These are phyloP conservation scores for Papiliotrema terrestris DNA, from an alignment of 1,284 basidiomycete species.

Conservation along the genomic window DNA sequence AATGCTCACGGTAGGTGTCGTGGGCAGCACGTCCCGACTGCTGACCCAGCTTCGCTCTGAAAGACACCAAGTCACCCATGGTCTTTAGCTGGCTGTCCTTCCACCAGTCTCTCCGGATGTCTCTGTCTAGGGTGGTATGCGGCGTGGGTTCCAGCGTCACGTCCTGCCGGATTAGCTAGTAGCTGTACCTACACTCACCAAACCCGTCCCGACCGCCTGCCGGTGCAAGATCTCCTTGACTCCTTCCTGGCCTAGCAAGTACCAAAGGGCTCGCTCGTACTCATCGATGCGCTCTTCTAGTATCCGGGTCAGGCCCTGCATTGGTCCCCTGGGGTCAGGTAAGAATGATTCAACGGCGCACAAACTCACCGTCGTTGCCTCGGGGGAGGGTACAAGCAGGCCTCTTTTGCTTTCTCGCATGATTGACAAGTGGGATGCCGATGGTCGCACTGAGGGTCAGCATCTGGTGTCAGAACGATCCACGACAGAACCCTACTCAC, in stretches of 20 bases:
- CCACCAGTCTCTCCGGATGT: background rate
- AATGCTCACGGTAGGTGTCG: too few relatives aligned
- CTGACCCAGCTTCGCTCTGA: background rate
- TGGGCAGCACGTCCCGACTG: background rate
- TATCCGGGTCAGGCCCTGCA: background rate
- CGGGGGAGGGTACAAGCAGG: background rate
- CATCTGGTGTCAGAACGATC: background rate
- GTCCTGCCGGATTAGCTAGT: background rate
- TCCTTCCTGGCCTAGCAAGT: background rate
- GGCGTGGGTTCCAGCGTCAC: background rate
- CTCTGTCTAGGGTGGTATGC: background rate
- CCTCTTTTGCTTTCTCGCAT: background rate
- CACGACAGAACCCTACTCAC: background rate
- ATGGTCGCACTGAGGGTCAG: background rate
- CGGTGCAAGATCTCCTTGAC: background rate
- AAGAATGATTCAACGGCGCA: background rate
- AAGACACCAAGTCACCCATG: background rate
- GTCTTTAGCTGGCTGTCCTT: background rate
- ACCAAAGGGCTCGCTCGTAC: background rate
- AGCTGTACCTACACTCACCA: background rate
- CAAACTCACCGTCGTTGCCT: background rate
- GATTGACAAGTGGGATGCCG: background rate
- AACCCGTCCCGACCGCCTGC: background rate
- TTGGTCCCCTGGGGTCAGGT: background rate
- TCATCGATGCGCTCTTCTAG: background rate